Conservation (phyloP, 441 rosid genomes). For the Gossypium davidsonii region DNA sequence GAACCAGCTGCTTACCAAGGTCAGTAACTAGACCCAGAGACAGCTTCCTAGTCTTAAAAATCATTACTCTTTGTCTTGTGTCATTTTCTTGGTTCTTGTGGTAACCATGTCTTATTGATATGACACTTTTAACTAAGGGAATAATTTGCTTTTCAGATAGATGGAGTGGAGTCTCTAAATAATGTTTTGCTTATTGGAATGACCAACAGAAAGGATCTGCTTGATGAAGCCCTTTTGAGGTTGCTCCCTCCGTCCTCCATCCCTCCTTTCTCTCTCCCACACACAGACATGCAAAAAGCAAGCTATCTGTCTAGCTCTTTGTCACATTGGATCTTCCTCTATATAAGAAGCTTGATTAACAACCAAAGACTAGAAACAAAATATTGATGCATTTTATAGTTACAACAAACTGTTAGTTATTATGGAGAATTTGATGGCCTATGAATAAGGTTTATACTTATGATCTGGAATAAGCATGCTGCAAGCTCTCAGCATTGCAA, state of each 20-base stretch:
- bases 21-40: slow-evolving; percentile 23
- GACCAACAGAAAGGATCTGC: slow-evolving; percentile 98
- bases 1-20: slow-evolving; percentile 96
- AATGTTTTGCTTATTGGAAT: slow-evolving; percentile 97
- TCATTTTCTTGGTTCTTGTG: slow-evolving; percentile 11
- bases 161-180: slow-evolving; percentile 97
- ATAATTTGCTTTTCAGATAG: slow-evolving; percentile 60
- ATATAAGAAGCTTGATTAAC: not conserved
- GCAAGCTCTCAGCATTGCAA: not conserved
- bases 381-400: not conserved
- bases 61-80: not conserved
- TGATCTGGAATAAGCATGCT: not conserved
- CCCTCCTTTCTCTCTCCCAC: not conserved
- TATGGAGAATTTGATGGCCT: not conserved
- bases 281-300: not conserved
- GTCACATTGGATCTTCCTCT: not conserved
- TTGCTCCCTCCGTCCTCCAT: slow-evolving; percentile 25
- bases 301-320: not conserved
- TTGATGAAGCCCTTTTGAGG: slow-evolving; percentile 98
- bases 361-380: slow-evolving; percentile 7
- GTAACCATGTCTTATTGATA: not conserved
- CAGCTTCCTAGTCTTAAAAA: slow-evolving; percentile 5
- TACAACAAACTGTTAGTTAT: not conserved
- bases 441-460: not conserved
- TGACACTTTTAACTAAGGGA: slow-evolving; percentile 12